Conservation (phyloP, 306 rosid species). For the Boehmeria nivea region DNA sequence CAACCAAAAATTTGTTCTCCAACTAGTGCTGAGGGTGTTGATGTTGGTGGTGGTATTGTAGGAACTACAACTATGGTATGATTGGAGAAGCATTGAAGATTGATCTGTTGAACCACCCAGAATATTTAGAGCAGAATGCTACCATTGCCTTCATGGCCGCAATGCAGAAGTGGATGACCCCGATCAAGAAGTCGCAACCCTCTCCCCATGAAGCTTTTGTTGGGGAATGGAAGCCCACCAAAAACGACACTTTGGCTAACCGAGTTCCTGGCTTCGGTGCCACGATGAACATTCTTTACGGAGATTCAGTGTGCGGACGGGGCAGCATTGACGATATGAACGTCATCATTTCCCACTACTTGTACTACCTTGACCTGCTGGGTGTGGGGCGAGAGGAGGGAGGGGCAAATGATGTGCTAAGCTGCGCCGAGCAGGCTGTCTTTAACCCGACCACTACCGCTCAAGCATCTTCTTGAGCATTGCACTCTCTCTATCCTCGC, state of each 20-base stretch:
- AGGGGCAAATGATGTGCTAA: constrained; percentile 55
- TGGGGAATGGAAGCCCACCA: constrained; percentile 93
- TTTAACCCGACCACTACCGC: constrained; percentile 55
- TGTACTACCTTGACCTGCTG: constrained; percentile 65
- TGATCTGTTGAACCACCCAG: constrained; percentile 77
- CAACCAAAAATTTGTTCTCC: too few relatives aligned
- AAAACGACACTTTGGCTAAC: constrained; percentile 68
- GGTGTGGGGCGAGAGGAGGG: constrained; percentile 71
- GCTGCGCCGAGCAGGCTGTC: constrained; percentile 68
- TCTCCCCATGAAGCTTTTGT: constrained; percentile 75
- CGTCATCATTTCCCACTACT: constrained; percentile 70
- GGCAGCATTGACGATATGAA: constrained; percentile 82
- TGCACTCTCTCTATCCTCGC: constrained; percentile 4
- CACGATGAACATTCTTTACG: constrained; percentile 90
- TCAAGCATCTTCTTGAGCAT: constrained; percentile 52
- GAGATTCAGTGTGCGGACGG: constrained; percentile 66
- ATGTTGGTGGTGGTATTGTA: constrained; percentile 23
- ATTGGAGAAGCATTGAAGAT: constrained; percentile 63
- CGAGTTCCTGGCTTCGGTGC: constrained; percentile 83
- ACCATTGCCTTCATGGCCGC: constrained; percentile 94
- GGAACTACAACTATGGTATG: constrained; percentile 93
- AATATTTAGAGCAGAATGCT: constrained; percentile 91
- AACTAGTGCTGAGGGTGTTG: neutral
- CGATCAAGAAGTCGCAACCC: constrained; percentile 71
- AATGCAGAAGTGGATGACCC: constrained; percentile 83